phyloP scores from a whole-genome alignment of 441 rosid species.

The Gossypium davidsonii region DNA sequence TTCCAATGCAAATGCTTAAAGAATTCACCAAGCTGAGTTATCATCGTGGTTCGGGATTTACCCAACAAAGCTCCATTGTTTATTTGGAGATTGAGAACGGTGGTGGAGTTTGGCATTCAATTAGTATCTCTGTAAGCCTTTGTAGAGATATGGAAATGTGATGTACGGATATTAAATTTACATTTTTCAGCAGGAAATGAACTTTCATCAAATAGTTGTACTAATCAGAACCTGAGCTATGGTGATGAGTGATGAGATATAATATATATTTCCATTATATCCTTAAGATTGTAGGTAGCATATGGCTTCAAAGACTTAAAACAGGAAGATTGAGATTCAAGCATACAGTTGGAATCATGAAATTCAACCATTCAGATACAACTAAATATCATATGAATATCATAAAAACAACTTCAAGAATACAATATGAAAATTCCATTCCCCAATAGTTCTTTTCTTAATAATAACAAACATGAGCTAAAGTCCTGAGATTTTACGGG shows the following conservation, averaged over 20 bases:
- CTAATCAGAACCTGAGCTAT: background rate
- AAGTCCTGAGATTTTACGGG: slow-evolving; percentile 14
- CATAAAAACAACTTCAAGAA: background rate
- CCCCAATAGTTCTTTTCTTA: slow-evolving; percentile 12
- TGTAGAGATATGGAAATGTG: background rate
- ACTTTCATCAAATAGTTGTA: background rate
- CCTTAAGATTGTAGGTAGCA: background rate
- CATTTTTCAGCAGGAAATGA: slow-evolving; percentile 13
- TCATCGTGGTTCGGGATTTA: background rate
- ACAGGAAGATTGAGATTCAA: background rate
- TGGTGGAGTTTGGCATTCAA: background rate
- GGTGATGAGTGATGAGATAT: background rate
- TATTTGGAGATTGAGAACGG: background rate
- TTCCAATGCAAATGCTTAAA: slow-evolving; percentile 13
- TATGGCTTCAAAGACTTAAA: background rate
- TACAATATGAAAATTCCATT: slow-evolving; percentile 12
- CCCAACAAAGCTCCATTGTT: background rate
- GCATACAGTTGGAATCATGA: background rate
- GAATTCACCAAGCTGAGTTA: background rate
- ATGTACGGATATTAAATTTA: background rate
- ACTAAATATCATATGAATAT: background rate
- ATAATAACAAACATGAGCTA: slow-evolving; percentile 14
- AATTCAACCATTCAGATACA: background rate
- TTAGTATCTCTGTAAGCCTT: background rate
- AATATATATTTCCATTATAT: background rate